Evolutionary conservation across 1,139 yeast species (phyloP).

Genomic region (Taphrina pruni): DNA sequence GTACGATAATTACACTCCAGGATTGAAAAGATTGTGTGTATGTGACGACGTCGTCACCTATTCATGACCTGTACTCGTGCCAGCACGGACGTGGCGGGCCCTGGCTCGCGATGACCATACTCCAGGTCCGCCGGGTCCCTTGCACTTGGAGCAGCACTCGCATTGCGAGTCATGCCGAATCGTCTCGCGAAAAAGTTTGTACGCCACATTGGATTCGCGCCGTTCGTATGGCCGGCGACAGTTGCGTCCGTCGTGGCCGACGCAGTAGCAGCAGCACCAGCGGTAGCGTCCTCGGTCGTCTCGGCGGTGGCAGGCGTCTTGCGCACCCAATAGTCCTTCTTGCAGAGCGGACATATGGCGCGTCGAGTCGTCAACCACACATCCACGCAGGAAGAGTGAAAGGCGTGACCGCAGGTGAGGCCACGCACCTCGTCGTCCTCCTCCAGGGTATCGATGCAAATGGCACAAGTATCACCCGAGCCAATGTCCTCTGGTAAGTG

Average conservation of each 20-base stretch:
- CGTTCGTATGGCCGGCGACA: not conserved
- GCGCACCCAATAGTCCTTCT: slow-evolving; percentile 54
- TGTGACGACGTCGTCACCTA: not conserved
- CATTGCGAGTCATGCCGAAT: not conserved
- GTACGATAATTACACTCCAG: slow-evolving; percentile 8
- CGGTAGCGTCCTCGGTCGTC: not conserved
- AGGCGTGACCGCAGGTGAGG: slow-evolving; percentile 80
- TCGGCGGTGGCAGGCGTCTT: slow-evolving; percentile 37
- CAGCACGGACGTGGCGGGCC: not conserved
- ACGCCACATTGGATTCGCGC: slow-evolving; percentile 14
- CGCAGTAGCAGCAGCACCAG: not conserved
- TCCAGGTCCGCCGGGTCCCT: slow-evolving; percentile 4
- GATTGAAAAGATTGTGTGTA: not conserved
- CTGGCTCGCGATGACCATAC: not conserved
- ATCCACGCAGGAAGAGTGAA: slow-evolving; percentile 78
- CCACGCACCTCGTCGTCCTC: slow-evolving; percentile 72
- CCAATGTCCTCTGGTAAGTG: slow-evolving; percentile 31
- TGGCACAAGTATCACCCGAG: slow-evolving; percentile 74
- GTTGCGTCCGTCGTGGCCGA: not conserved
- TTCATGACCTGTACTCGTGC: slow-evolving; percentile 4
- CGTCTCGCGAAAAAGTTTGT: slow-evolving; percentile 4
- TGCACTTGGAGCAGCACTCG: not conserved
- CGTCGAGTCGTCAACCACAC: slow-evolving; percentile 80
- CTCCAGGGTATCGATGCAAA: slow-evolving; percentile 72
- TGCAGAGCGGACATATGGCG: slow-evolving; percentile 87